Conservation (phyloP, 148 eudicot genomes). For the Diospyros lotus region DNA sequence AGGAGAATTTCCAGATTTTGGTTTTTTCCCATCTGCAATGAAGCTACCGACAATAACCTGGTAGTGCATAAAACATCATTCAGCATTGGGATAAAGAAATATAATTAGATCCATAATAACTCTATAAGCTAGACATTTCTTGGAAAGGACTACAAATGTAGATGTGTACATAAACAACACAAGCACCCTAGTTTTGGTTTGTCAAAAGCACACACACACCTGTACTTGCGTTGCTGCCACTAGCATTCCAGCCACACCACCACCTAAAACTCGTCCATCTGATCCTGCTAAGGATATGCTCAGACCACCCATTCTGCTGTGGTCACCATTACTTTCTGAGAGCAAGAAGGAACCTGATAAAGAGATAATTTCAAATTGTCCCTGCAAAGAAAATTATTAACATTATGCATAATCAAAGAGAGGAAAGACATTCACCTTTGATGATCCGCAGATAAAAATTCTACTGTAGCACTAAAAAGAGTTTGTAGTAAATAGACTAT, state of each 20-base stretch:
- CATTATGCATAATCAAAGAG: neutral
- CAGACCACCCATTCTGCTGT: conserved; percentile 59
- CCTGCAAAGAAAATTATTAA: conserved; percentile 43
- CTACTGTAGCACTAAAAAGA: neutral
- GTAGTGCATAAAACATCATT: conserved; percentile 11
- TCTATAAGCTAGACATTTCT: too few relatives aligned
- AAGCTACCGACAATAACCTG: conserved; percentile 94
- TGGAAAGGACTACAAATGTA: too few relatives aligned
- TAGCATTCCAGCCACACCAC: conserved; percentile 73
- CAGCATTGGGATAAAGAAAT: neutral
- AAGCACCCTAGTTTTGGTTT: too few relatives aligned
- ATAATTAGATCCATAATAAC: too few relatives aligned
- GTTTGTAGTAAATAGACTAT: neutral
- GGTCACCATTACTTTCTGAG: conserved; percentile 57
- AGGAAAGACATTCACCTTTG: neutral
- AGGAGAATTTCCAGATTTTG: conserved; percentile 63
- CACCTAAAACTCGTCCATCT: conserved; percentile 87
- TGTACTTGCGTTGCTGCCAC: conserved; percentile 80
- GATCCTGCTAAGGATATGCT: conserved; percentile 78
- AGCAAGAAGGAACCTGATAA: conserved; percentile 71
- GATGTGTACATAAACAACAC: too few relatives aligned
- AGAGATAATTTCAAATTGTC: conserved; percentile 85
- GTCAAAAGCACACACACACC: conserved; percentile 26
- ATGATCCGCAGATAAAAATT: neutral
- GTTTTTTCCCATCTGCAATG: conserved; percentile 71